Conservation (phyloP, 805 yeast species). For the Ogataea nonfermentans region DNA sequence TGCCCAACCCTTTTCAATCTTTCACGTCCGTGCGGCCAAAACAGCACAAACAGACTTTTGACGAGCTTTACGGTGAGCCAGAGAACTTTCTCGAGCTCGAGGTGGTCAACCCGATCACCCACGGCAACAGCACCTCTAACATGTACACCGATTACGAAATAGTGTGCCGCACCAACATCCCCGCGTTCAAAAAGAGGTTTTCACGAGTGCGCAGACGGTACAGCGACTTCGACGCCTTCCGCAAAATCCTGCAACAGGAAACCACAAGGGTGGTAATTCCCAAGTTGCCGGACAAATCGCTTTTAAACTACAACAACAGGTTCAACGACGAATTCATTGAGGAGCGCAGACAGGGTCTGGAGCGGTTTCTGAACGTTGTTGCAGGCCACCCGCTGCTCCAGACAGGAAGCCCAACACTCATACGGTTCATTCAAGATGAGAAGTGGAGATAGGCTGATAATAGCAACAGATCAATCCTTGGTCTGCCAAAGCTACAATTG, state of each 20-base stretch:
- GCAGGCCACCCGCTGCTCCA: slow-evolving; percentile 94
- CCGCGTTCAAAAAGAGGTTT: slow-evolving; percentile 66
- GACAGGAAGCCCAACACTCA: slow-evolving; percentile 75
- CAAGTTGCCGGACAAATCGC: slow-evolving; percentile 78
- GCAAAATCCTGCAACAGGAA: slow-evolving; percentile 72
- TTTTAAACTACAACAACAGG: slow-evolving; percentile 57
- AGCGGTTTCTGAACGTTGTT: slow-evolving; percentile 70
- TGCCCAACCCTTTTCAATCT: slow-evolving; percentile 34
- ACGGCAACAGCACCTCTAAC: slow-evolving; percentile 47
- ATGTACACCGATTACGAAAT: slow-evolving; percentile 93
- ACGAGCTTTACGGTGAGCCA: slow-evolving; percentile 88
- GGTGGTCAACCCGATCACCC: slow-evolving; percentile 79
- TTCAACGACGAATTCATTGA: slow-evolving; percentile 83
- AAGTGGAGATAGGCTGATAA: slow-evolving; percentile 54
- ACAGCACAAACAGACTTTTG: slow-evolving; percentile 57
- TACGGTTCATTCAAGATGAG: slow-evolving; percentile 85
- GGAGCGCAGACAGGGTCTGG: slow-evolving; percentile 77
- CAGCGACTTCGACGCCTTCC: slow-evolving; percentile 83
- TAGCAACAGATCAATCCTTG: not conserved
- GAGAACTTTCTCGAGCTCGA: slow-evolving; percentile 93
- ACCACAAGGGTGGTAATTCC: slow-evolving; percentile 81
- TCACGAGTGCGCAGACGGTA: slow-evolving; percentile 81
- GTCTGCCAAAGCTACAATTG: no score
- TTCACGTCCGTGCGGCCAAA: slow-evolving; percentile 27
- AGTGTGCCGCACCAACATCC: slow-evolving; percentile 85